These are phyloP conservation scores for Nakaseomyces glabratus DNA, from an alignment of 1,139 yeast genomes.

Conservation along the genomic window DNA sequence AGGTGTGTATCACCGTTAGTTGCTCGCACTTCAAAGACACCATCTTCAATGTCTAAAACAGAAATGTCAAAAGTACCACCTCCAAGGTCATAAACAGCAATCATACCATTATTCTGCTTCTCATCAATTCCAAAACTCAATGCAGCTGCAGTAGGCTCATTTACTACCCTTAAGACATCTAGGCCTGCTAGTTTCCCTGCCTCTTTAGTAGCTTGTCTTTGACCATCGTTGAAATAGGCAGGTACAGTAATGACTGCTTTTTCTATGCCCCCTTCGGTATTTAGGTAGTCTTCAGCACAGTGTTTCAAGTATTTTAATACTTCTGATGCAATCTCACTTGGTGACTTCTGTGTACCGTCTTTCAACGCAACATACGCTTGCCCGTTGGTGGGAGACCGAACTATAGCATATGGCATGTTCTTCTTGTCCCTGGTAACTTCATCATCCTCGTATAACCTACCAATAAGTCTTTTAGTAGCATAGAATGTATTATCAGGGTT, in stretches of 20 bases:
- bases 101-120: conserved; percentile 41
- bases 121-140: conserved; percentile 62
- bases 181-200: conserved; percentile 63
- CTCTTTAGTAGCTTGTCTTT: conserved; percentile 66
- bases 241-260: conserved; percentile 76
- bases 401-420: conserved; percentile 48
- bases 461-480: conserved; percentile 68
- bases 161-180: conserved; percentile 58
- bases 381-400: conserved; percentile 41
- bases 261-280: conserved; percentile 31
- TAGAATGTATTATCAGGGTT: conserved; percentile 63
- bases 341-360: conserved; percentile 22
- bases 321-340: conserved; percentile 27
- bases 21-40: conserved; percentile 72
- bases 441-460: conserved; percentile 51
- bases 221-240: conserved; percentile 71
- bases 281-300: conserved; percentile 43
- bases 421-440: conserved; percentile 57
- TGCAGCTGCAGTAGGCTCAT: conserved; percentile 80
- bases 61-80: conserved; percentile 83
- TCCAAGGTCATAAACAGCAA: conserved; percentile 75
- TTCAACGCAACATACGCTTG: conserved; percentile 52
- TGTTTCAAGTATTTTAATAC: conserved; percentile 37
- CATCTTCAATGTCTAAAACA: conserved; percentile 67
- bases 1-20: conserved; percentile 81